Evolutionary conservation across 306 rosid genomes (phyloP), one percentile per base, ranked within the genome.

Genomic region (Dicorynia guianensis): DNA sequence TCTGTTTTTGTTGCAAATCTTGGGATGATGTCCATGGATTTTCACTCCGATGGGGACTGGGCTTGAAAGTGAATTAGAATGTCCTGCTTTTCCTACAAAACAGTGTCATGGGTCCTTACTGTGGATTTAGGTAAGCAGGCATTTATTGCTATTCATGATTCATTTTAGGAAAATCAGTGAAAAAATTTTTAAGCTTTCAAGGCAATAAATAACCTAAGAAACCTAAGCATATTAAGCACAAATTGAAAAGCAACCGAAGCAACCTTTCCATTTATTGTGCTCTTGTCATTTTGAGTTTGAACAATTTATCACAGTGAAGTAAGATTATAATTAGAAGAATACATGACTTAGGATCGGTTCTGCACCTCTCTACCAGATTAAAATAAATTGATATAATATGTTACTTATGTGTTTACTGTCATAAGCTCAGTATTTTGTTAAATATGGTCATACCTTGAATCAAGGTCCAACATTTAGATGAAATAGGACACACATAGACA

Each of bases 1-100:
- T 72, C 71, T 58, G 69, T 84, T 81, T 76, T 81, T 93, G 48
- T 83, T 80, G n/a, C n/a, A n/a, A n/a, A n/a, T n/a, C n/a, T n/a
- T n/a, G 69, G 96, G 98, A 79, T 75, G 87, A 72, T 87, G 81
- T 46, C 87, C 97, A 12, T 86, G 84, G 84, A 91, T 87, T 78
- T 72, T 87, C 61, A 90, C 90, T 83, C 97, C 87, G 50, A 77
- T 67, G 33, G 84, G 77, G 57, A 39, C 72, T 49, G 58, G 42
- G 76, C 68, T 83, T 73, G 87, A 36, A 48, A 48, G n/a, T 54
- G 81, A 68, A 49, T 42, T 79, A 71, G 72, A 77, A 71, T 63
- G 77, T 75, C 76, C 58, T 39, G 69, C 60, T 60, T 19, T 53
- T 75, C 83, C 95, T 88, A 86, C 78, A 73, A 61, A 66, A 68